A percentile compares a stretch with the other conserved stretches of the same genome.
Conservation (phyloP, 2,329 filamentous ascomycete species). For the Lasiodiplodia citricola region DNA sequence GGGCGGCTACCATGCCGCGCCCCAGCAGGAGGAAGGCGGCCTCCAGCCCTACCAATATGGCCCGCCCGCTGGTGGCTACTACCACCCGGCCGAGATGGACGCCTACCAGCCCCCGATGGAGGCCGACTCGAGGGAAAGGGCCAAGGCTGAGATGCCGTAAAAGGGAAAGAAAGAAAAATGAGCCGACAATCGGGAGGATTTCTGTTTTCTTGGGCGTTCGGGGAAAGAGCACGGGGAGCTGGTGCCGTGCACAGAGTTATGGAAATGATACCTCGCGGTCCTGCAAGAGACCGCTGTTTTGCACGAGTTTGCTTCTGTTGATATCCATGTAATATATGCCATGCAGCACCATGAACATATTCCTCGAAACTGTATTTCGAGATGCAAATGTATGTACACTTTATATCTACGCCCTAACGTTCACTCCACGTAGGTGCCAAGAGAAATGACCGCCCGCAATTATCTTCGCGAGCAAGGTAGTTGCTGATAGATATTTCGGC, state of each 20-base stretch:
- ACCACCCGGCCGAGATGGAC: constrained; percentile 1
- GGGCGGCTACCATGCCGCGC: neutral
- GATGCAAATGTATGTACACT: too few relatives aligned
- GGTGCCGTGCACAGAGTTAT: neutral
- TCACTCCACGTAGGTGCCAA: too few relatives aligned
- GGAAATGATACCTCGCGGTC: neutral
- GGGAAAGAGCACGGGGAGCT: neutral
- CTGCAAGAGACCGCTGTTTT: neutral
- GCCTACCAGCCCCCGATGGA: neutral
- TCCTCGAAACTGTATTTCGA: too few relatives aligned
- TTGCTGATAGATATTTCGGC: too few relatives aligned
- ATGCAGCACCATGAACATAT: neutral
- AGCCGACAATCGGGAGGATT: neutral
- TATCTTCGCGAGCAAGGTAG: too few relatives aligned
- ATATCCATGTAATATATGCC: constrained; percentile 4
- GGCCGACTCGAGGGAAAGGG: neutral
- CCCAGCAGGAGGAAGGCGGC: neutral
- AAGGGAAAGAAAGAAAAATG: too few relatives aligned
- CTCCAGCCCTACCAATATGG: constrained; percentile 4
- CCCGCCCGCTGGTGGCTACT: neutral
- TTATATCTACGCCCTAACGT: too few relatives aligned
- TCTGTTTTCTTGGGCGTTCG: neutral
- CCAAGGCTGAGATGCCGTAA: constrained; percentile 13
- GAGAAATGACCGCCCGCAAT: too few relatives aligned
- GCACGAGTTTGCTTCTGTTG: neutral